Conservation (phyloP, 1,284 basidiomycete species). For the Sporisorium iseilematis-ciliati region DNA sequence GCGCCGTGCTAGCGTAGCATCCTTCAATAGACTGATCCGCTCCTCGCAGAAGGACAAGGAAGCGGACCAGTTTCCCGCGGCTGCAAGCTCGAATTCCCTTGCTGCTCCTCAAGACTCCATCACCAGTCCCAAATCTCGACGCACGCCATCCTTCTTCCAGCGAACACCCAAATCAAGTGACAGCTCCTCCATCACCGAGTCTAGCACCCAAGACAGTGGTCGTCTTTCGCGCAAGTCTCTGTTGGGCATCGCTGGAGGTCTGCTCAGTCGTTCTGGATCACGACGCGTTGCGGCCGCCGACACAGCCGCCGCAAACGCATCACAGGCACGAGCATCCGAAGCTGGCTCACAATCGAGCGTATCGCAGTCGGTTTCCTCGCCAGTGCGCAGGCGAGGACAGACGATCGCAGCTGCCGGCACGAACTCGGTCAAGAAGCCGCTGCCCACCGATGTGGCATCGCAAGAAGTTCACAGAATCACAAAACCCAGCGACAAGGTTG, state of each 20-base stretch:
- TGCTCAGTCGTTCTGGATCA: conserved; percentile 44
- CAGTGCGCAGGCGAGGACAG: conserved; percentile 31
- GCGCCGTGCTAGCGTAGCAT: conserved; percentile 39
- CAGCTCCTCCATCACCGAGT: conserved; percentile 17
- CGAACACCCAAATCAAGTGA: conserved; percentile 45
- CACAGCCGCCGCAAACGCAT: background rate
- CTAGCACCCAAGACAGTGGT: conserved; percentile 34
- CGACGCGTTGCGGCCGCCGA: conserved; percentile 22
- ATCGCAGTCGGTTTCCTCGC: conserved; percentile 12
- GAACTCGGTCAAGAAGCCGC: conserved; percentile 11
- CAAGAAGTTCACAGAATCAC: conserved; percentile 9
- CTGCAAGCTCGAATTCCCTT: conserved; percentile 18
- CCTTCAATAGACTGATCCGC: conserved; percentile 36
- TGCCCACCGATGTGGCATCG: background rate
- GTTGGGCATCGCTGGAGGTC: conserved; percentile 51
- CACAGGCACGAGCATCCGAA: conserved; percentile 1
- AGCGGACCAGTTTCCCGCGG: conserved; percentile 9
- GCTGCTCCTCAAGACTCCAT: conserved; percentile 22
- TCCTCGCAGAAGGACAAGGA: conserved; percentile 38
- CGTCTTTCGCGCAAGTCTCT: conserved; percentile 62
- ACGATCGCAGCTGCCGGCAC: conserved; percentile 1
- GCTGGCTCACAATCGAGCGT: conserved; percentile 1
- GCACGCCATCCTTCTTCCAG: conserved; percentile 57
- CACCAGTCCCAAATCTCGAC: conserved; percentile 48
- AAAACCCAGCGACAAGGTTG: background rate